phyloP scores from a whole-genome alignment of 202 grass and related monocot genomes.

The Eragrostis tef region DNA sequence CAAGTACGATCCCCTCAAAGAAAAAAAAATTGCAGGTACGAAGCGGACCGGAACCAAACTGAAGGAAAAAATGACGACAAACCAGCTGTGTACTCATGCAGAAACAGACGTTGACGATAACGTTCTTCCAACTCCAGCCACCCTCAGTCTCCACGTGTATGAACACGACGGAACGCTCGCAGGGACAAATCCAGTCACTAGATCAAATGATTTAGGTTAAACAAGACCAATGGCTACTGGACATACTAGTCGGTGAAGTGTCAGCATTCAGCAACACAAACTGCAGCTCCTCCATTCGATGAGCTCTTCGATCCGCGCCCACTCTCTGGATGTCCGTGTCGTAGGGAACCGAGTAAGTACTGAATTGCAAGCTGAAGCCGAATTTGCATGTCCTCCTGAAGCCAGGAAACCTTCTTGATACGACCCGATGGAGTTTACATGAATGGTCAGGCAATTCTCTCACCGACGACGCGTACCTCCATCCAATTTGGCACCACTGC shows the following conservation, averaged over 20 bases:
- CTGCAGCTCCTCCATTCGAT: no score
- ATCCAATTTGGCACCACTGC: background rate
- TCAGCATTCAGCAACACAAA: background rate
- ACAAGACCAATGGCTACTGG: background rate
- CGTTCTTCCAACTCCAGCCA: background rate
- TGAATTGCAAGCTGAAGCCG: background rate
- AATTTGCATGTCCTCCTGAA: background rate
- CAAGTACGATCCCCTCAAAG: no score
- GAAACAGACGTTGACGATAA: conserved; percentile 6
- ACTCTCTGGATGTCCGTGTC: background rate
- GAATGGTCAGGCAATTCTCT: background rate
- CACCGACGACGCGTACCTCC: background rate
- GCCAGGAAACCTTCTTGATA: background rate
- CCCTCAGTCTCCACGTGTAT: background rate
- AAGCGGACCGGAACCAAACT: no score
- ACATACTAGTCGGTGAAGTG: conserved; percentile 14
- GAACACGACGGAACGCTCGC: background rate
- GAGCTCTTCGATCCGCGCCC: no score
- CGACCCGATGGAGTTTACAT: background rate
- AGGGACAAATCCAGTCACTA: background rate
- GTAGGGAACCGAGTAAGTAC: background rate
- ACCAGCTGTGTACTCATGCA: background rate
- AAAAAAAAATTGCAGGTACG: no score
- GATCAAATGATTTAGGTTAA: background rate
- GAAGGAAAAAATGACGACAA: background rate